A percentile compares a stretch with the other conserved stretches of the same genome.
These are phyloP conservation scores for Aspergillus kassunensis DNA, from an alignment of 495 filamentous ascomycete species.

Conservation along the genomic window DNA sequence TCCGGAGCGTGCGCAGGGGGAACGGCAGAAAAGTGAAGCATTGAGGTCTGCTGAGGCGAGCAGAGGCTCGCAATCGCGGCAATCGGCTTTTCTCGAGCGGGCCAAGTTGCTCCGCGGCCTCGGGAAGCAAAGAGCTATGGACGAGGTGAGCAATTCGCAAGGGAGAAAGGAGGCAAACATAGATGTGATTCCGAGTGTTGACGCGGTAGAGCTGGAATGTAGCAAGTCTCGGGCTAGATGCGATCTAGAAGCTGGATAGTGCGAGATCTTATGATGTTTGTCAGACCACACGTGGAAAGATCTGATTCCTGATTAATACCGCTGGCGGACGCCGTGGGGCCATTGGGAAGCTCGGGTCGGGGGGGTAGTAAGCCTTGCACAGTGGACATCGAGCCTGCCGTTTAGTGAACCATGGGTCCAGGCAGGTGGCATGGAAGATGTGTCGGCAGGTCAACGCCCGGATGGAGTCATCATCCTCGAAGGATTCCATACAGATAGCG, in stretches of 20 bases:
- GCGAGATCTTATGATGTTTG: neutral
- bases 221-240: neutral
- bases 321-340: slow-evolving; percentile 1
- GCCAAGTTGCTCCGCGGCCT: slow-evolving; percentile 9
- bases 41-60: slow-evolving; percentile 10
- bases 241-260: slow-evolving; percentile 7
- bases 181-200: too few species aligned
- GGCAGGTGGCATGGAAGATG: slow-evolving; percentile 89
- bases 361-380: slow-evolving; percentile 64
- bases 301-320: slow-evolving; percentile 11
- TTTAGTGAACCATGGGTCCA: slow-evolving; percentile 95
- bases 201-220: neutral
- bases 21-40: slow-evolving; percentile 15
- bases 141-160: neutral
- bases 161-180: neutral
- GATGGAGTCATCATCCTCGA: slow-evolving; percentile 84
- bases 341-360: neutral
- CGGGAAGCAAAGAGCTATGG: neutral
- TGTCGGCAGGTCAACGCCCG: slow-evolving; percentile 89
- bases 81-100: slow-evolving; percentile 20
- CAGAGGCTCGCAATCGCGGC: slow-evolving; percentile 11
- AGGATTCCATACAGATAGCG: slow-evolving; percentile 83
- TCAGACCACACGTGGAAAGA: slow-evolving; percentile 14
- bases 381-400: slow-evolving; percentile 92
- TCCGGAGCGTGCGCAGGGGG: slow-evolving; percentile 19